Evolutionary conservation across 371 early-diverging fungal species (phyloP), one percentile per base, ranked within the genome.

Genomic region (Mortierella sp.): DNA sequence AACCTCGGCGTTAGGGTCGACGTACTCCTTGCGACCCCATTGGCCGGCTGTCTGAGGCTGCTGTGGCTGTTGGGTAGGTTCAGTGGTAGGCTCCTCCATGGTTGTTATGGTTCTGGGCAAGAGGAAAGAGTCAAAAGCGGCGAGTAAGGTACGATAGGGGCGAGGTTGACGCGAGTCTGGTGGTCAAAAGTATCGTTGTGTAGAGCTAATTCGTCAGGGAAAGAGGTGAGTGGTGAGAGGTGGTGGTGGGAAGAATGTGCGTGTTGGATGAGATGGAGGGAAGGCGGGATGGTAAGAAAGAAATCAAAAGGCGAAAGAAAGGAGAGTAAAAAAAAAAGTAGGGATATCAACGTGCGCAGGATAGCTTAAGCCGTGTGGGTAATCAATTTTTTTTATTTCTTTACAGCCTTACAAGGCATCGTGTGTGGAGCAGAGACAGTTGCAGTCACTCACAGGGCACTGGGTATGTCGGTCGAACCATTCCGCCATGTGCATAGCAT

Each of bases 361-460:
- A 48, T 16, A 31, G 60, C 11, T 26, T 13, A n/a, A 5, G 14
- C 4, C 2, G 13, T 60, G 31, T 16, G 16, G 8, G 60, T 28
- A 31, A 28, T n/a, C 54, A 34, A 13, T n/a, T 34, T 24, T 45
- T 48, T 57, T 72, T 44, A 45, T 34, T 72, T 45, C 26, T 44
- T 42, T 48, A 5, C 38, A 26, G 28, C 9, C 14, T 55, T 74
- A 86, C 44, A 86, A 75, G 45, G 87, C 83, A 72, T 86, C 87
- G n/a, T 82, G 87, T 0, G 82, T 82, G 16, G 84, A 86, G 52
- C 89, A 91, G 63, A 79, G 77, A 77, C 98, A 98, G 11, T 88
- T 88, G 87, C 99, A 99, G 63, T 95, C 96, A 26, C 97, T 93
- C 21, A 98, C 97, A 28, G 99, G 98, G 86, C 99, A 99, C 55